phyloP scores from a whole-genome alignment of 2,329 filamentous ascomycete genomes.

The Trichoderma polysporum region DNA sequence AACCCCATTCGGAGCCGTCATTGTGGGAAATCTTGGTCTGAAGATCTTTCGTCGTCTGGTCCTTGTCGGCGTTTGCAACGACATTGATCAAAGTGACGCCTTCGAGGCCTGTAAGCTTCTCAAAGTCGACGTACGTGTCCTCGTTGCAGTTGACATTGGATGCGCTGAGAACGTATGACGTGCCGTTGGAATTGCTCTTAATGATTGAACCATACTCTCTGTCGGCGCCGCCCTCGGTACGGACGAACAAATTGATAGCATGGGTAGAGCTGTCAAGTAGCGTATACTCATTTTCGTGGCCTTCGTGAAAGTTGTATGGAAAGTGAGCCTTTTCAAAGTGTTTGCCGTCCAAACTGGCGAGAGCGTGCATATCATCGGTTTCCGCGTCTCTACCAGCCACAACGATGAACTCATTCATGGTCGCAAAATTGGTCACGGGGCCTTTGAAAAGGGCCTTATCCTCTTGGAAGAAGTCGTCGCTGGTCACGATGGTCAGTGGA shows the following conservation, averaged over 20 bases:
- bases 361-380: slow-evolving; percentile 67
- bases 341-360: slow-evolving; percentile 81
- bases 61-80: slow-evolving; percentile 70
- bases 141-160: slow-evolving; percentile 78
- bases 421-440: slow-evolving; percentile 77
- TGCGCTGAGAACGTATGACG: slow-evolving; percentile 85
- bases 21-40: slow-evolving; percentile 95
- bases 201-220: slow-evolving; percentile 81
- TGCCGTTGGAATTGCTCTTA: slow-evolving; percentile 98
- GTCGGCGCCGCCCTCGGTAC: slow-evolving; percentile 64
- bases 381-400: slow-evolving; percentile 74
- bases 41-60: slow-evolving; percentile 79
- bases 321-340: slow-evolving; percentile 82
- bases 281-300: slow-evolving; percentile 81
- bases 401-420: slow-evolving; percentile 95
- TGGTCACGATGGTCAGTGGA: slow-evolving; percentile 70
- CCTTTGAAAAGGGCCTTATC: slow-evolving; percentile 55
- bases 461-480: slow-evolving; percentile 72
- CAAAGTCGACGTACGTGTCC: slow-evolving; percentile 84
- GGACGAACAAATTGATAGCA: slow-evolving; percentile 90
- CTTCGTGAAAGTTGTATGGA: slow-evolving; percentile 78
- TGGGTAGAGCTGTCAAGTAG: slow-evolving; percentile 94
- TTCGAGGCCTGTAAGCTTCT: slow-evolving; percentile 90
- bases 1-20: slow-evolving; percentile 85
- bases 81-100: slow-evolving; percentile 86